These are phyloP conservation scores for Themeda triandra DNA, from an alignment of 176 grass and related monocot species.

Conservation along the genomic window DNA sequence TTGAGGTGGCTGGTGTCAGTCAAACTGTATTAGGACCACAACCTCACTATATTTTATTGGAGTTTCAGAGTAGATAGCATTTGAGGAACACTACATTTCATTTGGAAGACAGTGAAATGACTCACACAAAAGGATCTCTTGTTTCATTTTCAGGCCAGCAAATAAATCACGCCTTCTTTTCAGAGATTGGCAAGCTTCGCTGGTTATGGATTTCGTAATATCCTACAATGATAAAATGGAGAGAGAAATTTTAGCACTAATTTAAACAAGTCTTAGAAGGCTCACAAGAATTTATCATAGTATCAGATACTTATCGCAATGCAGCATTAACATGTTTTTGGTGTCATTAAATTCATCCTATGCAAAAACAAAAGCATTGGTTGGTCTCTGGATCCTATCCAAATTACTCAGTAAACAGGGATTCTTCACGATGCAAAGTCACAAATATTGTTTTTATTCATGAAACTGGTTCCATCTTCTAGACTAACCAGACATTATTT, in stretches of 20 bases:
- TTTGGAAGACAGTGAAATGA: slow-evolving; percentile 3
- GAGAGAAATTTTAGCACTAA: slow-evolving; percentile 16
- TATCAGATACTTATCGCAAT: not conserved
- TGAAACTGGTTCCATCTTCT: slow-evolving; percentile 10
- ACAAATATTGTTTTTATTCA: slow-evolving; percentile 31
- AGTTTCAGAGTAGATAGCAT: slow-evolving; percentile 8
- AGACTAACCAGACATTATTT: not conserved
- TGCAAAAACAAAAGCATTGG: not conserved
- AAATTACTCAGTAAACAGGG: not conserved
- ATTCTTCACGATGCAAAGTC: slow-evolving; percentile 17
- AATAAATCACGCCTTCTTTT: slow-evolving; percentile 88
- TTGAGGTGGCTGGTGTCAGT: not conserved
- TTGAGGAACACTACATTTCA: not conserved
- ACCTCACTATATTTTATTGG: slow-evolving; percentile 4
- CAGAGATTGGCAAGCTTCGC: slow-evolving; percentile 74
- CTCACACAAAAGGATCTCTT: slow-evolving; percentile 98
- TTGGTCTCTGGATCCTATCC: not conserved
- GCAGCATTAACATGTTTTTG: not conserved
- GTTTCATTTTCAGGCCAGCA: slow-evolving; percentile 86
- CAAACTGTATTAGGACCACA: not conserved
- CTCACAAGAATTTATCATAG: slow-evolving; percentile 5
- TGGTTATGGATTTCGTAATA: slow-evolving; percentile 84
- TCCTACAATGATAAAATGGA: slow-evolving; percentile 55
- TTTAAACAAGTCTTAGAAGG: not conserved
- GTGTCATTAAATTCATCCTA: not conserved